Evolutionary conservation across 768 basidiomycete species (phyloP), one percentile per base, ranked within the genome.

Genomic region (Boletus rufocinnamomeus): DNA sequence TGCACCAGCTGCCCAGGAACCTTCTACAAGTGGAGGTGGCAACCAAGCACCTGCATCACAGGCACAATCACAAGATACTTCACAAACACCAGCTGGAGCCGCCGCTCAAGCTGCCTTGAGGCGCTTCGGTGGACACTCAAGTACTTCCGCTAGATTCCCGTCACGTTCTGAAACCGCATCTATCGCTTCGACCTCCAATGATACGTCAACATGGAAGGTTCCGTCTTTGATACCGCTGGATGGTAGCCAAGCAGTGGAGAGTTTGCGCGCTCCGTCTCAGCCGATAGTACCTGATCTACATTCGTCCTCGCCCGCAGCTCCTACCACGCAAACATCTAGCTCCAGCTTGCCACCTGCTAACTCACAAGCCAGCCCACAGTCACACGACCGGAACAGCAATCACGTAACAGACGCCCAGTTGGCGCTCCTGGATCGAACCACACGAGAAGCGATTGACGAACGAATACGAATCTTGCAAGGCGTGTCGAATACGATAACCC

Each of bases 371-470:
- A 54, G 30, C 30, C 23, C 44, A 40, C 50, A 23, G 70, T 78
- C 11, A 75, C 74, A 35, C 85, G 56, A 84, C 80, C 11, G 6
- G 23, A 43, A 52, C 32, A 48, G 13, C 32, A n/a, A 17, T 38
- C 63, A 46, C 41, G 27, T 62, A 14, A 60, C 66, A 6, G 83
- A 85, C 17, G 82, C 82, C 41, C 89, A 93, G 64, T 76, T 94
- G 14, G 75, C 80, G 19, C 73, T 79, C 21, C 74, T 93, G 72
- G 90, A 93, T 61, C 75, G 66, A 28, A 68, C 87, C 40, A 92
- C 91, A 28, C 78, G 90, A 54, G 89, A 91, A 63, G 88, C 89
- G 7, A 89, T 97, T 50, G 91, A 95, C 63, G 92, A 94, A 65
- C 83, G 93, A 54, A 73, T 98, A 60, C 80, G 85, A 44, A 81